phyloP scores from a whole-genome alignment of 768 basidiomycete genomes.

The Pleurotus tuoliensis region DNA sequence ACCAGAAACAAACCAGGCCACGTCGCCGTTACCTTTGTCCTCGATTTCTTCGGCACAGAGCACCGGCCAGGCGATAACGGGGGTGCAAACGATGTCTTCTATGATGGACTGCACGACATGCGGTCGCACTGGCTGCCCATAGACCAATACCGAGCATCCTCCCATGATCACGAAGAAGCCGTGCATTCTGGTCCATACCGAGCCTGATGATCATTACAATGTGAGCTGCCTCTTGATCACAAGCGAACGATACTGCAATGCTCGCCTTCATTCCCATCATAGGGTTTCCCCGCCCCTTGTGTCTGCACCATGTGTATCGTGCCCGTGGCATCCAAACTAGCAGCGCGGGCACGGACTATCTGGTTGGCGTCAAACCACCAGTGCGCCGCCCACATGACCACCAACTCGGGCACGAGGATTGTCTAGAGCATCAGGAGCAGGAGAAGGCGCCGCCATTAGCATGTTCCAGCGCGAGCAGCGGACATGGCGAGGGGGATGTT shows the following conservation, averaged over 20 bases:
- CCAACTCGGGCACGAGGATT: conserved; percentile 14
- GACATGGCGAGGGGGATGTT: conserved; percentile 10
- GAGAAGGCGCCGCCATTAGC: neutral
- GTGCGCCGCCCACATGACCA: conserved; percentile 12
- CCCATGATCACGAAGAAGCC: conserved; percentile 9
- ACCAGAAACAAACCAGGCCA: conserved; percentile 15
- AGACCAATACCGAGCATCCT: neutral
- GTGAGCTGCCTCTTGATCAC: neutral
- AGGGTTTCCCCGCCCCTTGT: neutral
- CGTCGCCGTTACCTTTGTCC: conserved; percentile 28
- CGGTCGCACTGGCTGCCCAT: neutral
- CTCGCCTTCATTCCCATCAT: neutral
- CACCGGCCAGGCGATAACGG: neutral
- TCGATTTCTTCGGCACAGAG: conserved; percentile 13
- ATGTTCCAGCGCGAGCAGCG: neutral
- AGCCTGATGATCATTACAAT: neutral
- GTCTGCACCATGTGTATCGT: neutral
- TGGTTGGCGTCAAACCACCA: conserved; percentile 11
- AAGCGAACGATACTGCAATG: neutral
- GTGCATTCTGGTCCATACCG: conserved; percentile 7
- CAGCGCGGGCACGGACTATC: neutral
- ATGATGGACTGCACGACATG: neutral
- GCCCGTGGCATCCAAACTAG: too few relatives aligned
- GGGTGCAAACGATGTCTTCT: neutral
- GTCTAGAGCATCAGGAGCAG: conserved; percentile 10